phyloP scores from a whole-genome alignment of 2,329 filamentous ascomycete genomes.

The Lasiodiplodia sp. region DNA sequence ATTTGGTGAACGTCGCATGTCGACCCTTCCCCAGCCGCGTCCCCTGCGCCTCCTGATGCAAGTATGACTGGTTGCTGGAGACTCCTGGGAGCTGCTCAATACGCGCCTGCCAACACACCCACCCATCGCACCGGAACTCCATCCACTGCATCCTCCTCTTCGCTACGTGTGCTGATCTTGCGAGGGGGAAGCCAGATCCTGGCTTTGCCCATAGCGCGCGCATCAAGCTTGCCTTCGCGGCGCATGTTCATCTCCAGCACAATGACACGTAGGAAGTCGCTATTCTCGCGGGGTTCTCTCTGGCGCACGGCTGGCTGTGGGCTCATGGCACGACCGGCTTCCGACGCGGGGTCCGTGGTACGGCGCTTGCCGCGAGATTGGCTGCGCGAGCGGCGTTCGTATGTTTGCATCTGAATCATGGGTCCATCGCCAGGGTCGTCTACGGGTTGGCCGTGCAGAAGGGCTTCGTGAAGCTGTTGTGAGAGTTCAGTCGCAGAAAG shows the following conservation, averaged over 20 bases:
- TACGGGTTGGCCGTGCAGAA: constrained; percentile 37
- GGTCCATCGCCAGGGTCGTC: constrained; percentile 51
- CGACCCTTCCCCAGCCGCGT: neutral
- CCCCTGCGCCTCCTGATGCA: constrained; percentile 15
- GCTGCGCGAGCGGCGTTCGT: constrained; percentile 52
- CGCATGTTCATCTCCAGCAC: constrained; percentile 75
- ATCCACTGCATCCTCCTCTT: constrained; percentile 37
- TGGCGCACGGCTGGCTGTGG: constrained; percentile 58
- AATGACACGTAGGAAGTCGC: constrained; percentile 68
- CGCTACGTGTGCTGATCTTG: constrained; percentile 41
- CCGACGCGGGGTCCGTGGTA: constrained; percentile 50
- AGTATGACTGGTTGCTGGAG: constrained; percentile 11
- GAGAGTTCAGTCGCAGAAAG: constrained; percentile 48
- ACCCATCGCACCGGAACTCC: constrained; percentile 48
- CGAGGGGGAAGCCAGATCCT: constrained; percentile 68
- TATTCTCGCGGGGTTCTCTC: constrained; percentile 69
- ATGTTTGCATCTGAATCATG: constrained; percentile 70
- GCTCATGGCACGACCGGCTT: constrained; percentile 52
- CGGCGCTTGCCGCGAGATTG: constrained; percentile 42
- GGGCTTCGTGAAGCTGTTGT: constrained; percentile 48
- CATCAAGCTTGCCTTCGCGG: constrained; percentile 66
- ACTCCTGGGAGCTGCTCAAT: constrained; percentile 10
- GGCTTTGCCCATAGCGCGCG: constrained; percentile 61
- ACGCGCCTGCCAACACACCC: constrained; percentile 33
- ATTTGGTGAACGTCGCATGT: constrained; percentile 13